A percentile compares a stretch with the other conserved stretches of the same genome.
These are phyloP conservation scores for Coemansia aciculifera DNA, from an alignment of 192 early-diverging fungal species.

Conservation along the genomic window DNA sequence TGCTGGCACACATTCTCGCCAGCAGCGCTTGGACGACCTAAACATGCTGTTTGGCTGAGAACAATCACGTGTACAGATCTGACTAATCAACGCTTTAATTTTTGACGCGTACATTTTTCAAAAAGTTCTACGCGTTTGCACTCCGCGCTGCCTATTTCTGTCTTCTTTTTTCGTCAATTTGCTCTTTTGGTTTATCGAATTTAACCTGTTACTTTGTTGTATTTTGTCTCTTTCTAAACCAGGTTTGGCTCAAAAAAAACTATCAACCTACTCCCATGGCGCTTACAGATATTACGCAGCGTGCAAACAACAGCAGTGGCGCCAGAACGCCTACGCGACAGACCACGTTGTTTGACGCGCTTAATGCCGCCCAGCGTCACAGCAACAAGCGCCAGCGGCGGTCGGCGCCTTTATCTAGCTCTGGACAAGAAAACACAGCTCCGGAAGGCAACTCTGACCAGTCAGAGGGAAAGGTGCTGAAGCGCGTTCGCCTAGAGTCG, in stretches of 20 bases:
- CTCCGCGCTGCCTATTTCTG: not conserved
- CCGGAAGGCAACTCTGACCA: conserved; percentile 2
- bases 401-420: not conserved
- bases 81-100: not conserved
- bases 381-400: conserved; percentile 28
- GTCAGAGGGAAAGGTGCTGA: not conserved
- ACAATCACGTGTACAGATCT: not conserved
- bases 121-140: conserved; percentile 2
- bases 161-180: not conserved
- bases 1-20: conserved; percentile 45
- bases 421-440: conserved; percentile 19
- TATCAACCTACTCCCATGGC: conserved; percentile 12
- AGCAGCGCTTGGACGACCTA: conserved; percentile 54
- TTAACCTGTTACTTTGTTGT: not conserved
- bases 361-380: conserved; percentile 29
- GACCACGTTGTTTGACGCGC: conserved; percentile 39
- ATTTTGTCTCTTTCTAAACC: not conserved
- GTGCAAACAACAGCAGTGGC: conserved; percentile 25
- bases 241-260: not conserved
- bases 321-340: conserved; percentile 19
- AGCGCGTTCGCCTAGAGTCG: conserved; percentile 2
- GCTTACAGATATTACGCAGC: conserved; percentile 42
- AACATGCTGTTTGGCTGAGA: conserved; percentile 34
- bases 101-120: conserved; percentile 6
- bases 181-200: not conserved